phyloP scores from a whole-genome alignment of 202 grass and related monocot genomes.

The Brachypodium distachyon region DNA sequence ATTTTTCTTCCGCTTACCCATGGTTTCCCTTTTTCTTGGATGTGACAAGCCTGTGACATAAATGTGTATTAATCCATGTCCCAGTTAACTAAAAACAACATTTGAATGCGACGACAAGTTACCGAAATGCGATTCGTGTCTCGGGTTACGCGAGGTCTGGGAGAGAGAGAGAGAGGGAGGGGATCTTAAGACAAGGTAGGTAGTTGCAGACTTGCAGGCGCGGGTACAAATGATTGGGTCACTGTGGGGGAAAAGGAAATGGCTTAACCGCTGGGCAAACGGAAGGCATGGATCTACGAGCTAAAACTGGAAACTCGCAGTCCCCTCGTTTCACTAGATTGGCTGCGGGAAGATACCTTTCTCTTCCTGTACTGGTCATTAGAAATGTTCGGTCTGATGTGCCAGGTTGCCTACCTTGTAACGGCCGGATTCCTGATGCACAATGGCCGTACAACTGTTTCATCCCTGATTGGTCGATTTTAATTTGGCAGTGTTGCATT shows the following conservation, averaged over 20 bases:
- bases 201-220: background rate
- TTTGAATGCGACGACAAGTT: constrained; percentile 10
- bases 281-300: constrained; percentile 35
- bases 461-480: background rate
- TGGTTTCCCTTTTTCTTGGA: constrained; percentile 18
- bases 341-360: background rate
- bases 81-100: background rate
- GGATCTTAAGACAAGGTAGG: constrained; percentile 13
- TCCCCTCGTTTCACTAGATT: constrained; percentile 13
- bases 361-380: constrained; percentile 18
- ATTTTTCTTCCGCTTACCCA: background rate
- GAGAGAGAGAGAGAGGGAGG: background rate
- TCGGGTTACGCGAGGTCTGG: background rate
- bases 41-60: constrained; percentile 24
- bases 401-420: constrained; percentile 15
- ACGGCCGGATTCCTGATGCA: background rate
- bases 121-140: constrained; percentile 11
- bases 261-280: constrained; percentile 26
- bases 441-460: constrained; percentile 6
- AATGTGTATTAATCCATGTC: background rate
- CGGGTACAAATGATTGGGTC: constrained; percentile 39
- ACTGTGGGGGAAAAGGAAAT: constrained; percentile 32
- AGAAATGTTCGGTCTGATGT: constrained; percentile 4
- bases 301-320: constrained; percentile 34
- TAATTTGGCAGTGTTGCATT: background rate